These are phyloP conservation scores for Dipteronia dyeriana DNA, from an alignment of 345 rosid species.

Conservation along the genomic window DNA sequence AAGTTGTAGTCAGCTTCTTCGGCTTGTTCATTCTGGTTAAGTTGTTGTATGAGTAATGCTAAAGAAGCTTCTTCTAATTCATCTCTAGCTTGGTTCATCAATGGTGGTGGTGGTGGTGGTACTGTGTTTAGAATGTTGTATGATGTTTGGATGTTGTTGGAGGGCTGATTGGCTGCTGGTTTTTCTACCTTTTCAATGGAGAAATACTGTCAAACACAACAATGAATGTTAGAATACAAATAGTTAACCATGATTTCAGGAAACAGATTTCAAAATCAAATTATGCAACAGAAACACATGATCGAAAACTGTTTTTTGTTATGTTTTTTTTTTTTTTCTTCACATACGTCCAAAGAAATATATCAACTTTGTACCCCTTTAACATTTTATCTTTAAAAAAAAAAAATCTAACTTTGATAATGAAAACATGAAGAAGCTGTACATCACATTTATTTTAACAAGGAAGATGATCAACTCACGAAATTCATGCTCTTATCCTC, in stretches of 20 bases:
- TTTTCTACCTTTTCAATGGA: constrained; percentile 35
- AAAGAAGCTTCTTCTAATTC: constrained; percentile 55
- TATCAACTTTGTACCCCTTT: constrained; percentile 24
- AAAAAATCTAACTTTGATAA: too few species aligned
- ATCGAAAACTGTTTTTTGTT: too few species aligned
- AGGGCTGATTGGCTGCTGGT: constrained; percentile 14
- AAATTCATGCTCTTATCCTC: constrained; percentile 74
- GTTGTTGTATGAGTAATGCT: constrained; percentile 53
- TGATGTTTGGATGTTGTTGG: not conserved
- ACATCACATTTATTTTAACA: not conserved
- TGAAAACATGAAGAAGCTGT: constrained; percentile 13
- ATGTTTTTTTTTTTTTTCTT: too few species aligned
- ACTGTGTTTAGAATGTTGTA: not conserved
- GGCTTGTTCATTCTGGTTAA: constrained; percentile 35
- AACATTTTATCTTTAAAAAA: too few species aligned
- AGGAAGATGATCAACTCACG: constrained; percentile 53
- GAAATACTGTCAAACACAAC: constrained; percentile 49
- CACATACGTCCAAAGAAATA: too few species aligned
- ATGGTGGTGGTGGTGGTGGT: not conserved
- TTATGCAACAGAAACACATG: not conserved
- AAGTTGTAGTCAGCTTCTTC: constrained; percentile 26
- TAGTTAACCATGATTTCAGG: not conserved
- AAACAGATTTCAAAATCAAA: not conserved
- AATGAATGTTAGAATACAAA: not conserved
- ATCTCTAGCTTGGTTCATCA: constrained; percentile 31